Conservation (phyloP, 495 filamentous ascomycete species). For the Niebla homalea region DNA sequence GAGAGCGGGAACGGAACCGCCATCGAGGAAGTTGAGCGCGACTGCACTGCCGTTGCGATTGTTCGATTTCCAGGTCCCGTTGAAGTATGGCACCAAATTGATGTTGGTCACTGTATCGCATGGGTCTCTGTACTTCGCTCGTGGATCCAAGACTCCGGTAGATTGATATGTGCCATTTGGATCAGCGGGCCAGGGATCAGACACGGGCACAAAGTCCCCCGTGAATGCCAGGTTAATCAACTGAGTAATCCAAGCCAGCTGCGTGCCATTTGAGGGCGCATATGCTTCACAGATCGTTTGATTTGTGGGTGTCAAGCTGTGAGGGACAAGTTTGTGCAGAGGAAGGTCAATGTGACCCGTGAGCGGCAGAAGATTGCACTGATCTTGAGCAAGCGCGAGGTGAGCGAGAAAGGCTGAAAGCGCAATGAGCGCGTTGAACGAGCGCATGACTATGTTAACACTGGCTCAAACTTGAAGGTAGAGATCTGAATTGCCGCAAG, state of each 20-base stretch:
- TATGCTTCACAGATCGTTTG: background rate
- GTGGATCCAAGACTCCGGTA: background rate
- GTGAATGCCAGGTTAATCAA: slow-evolving; percentile 1
- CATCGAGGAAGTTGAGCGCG: slow-evolving; percentile 4
- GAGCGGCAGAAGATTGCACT: background rate
- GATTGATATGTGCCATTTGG: slow-evolving; percentile 3
- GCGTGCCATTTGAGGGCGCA: background rate
- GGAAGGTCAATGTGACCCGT: background rate
- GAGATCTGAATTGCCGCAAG: no score
- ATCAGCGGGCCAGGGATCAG: background rate
- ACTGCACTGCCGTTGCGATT: background rate
- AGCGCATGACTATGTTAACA: background rate
- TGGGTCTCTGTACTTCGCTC: background rate
- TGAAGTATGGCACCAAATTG: slow-evolving; percentile 4
- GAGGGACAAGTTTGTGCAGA: background rate
- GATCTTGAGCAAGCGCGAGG: background rate
- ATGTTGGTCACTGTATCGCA: background rate
- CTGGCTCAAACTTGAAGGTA: no score
- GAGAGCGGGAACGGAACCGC: background rate
- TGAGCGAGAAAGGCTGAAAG: background rate
- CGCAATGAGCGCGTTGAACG: background rate
- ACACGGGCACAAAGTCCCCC: background rate
- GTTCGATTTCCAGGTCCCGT: background rate
- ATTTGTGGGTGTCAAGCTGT: background rate
- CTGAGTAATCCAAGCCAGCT: background rate